Percentiles rank a stretch among this genome's conserved stretches.
Evolutionary conservation across 78 protist species (phyloP).

Genomic region (Planoprotostelium fungivorum): DNA sequence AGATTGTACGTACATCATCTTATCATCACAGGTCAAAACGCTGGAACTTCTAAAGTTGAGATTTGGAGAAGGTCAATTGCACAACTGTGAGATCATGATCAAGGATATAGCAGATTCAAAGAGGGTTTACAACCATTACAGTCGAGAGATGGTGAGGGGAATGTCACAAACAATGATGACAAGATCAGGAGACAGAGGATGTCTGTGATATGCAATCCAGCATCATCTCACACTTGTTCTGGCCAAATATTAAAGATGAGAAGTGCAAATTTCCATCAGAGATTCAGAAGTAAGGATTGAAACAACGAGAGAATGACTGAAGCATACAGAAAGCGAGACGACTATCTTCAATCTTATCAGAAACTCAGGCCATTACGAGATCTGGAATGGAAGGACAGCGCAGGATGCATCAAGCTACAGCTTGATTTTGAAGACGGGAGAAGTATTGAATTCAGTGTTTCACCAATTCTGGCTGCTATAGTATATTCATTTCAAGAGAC

Average conservation of each 20-base stretch:
- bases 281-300: background rate
- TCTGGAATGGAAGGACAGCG: slow-evolving; percentile 49
- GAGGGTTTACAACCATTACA: slow-evolving; percentile 37
- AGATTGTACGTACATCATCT: background rate
- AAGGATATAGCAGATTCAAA: slow-evolving; percentile 76
- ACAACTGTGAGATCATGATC: slow-evolving; percentile 77
- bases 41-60: slow-evolving; percentile 77
- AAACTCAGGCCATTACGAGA: slow-evolving; percentile 67
- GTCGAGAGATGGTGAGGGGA: background rate
- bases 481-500: slow-evolving; percentile 17
- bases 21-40: slow-evolving; percentile 23
- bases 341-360: slow-evolving; percentile 6
- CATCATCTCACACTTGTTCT: slow-evolving; percentile 56
- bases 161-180: background rate
- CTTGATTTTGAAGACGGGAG: slow-evolving; percentile 31
- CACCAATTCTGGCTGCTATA: slow-evolving; percentile 65
- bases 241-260: slow-evolving; percentile 69
- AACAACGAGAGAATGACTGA: background rate
- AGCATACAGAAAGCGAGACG: slow-evolving; percentile 2
- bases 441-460: slow-evolving; percentile 12
- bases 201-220: slow-evolving; percentile 3
- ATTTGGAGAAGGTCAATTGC: slow-evolving; percentile 76
- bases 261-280: slow-evolving; percentile 18
- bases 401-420: slow-evolving; percentile 68
- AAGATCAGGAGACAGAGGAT: background rate